phyloP scores from a whole-genome alignment of 2,329 filamentous ascomycete species.

The Microdochium nivale region DNA sequence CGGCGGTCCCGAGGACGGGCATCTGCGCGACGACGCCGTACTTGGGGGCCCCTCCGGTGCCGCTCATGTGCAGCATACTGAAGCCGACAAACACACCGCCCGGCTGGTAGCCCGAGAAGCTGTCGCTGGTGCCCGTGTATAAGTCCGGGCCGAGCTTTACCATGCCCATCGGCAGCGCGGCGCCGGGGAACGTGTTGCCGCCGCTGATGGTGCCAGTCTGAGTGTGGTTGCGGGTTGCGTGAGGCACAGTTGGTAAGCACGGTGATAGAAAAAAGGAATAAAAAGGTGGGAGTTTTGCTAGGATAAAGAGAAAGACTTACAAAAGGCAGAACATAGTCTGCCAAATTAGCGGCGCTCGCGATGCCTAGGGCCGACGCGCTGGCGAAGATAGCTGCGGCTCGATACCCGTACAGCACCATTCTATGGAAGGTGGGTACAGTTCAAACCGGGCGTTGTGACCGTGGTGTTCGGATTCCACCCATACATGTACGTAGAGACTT shows the following conservation, averaged over 20 bases:
- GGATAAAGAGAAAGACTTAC: not conserved
- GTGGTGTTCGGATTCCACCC: too few relatives aligned
- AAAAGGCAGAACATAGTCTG: constrained; percentile 23
- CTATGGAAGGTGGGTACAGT: too few relatives aligned
- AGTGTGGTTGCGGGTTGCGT: constrained; percentile 2
- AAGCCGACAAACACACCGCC: constrained; percentile 49
- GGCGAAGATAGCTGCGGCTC: not conserved
- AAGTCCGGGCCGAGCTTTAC: constrained; percentile 42
- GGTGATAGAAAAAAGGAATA: too few relatives aligned
- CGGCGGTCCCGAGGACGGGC: constrained; percentile 39
- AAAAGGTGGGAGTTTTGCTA: too few relatives aligned
- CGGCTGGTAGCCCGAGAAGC: constrained; percentile 43
- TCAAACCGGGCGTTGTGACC: too few relatives aligned
- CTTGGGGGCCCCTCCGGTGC: constrained; percentile 61
- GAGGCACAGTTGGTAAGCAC: not conserved
- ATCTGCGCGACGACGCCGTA: constrained; percentile 59
- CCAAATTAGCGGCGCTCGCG: constrained; percentile 11
- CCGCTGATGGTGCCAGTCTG: constrained; percentile 36
- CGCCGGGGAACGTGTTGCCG: constrained; percentile 41
- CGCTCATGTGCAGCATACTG: constrained; percentile 57
- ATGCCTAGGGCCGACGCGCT: not conserved
- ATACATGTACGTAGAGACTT: too few relatives aligned
- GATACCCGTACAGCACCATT: not conserved
- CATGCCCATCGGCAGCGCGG: constrained; percentile 37
- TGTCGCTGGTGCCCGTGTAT: constrained; percentile 36